Percentiles rank a stretch among this genome's conserved stretches.
phyloP scores from a whole-genome alignment of 2,329 filamentous ascomycete genomes.

The Pseudohalonectria lignicola region DNA sequence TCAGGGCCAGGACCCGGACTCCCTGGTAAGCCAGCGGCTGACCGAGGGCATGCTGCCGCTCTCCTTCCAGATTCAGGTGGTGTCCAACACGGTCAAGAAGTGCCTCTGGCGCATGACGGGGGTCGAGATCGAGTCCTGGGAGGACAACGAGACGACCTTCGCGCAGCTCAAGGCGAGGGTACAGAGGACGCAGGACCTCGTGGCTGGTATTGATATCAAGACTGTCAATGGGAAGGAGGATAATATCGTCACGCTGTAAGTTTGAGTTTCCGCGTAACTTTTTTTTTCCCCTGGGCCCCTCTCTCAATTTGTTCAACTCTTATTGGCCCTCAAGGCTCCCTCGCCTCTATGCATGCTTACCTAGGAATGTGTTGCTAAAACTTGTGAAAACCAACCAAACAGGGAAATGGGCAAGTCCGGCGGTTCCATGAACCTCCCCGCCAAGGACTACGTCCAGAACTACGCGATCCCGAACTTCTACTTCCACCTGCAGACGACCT shows the following conservation, averaged over 20 bases:
- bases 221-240: slow-evolving; percentile 14
- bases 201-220: slow-evolving; percentile 14
- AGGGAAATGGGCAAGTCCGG: slow-evolving; percentile 6
- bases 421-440: slow-evolving; percentile 8
- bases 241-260: slow-evolving; percentile 14
- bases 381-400: no score
- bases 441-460: slow-evolving; percentile 27
- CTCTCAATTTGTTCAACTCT: slow-evolving; percentile 1
- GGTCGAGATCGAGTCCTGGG: slow-evolving; percentile 10
- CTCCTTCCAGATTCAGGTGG: slow-evolving; percentile 20
- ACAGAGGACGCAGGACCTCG: slow-evolving; percentile 17
- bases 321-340: not conserved
- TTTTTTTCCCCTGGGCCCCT: no score
- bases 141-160: slow-evolving; percentile 20
- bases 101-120: slow-evolving; percentile 16
- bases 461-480: slow-evolving; percentile 46
- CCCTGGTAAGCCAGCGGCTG: slow-evolving; percentile 14
- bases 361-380: slow-evolving; percentile 1
- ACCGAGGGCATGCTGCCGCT: slow-evolving; percentile 23
- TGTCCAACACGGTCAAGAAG: slow-evolving; percentile 17
- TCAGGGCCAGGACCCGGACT: slow-evolving; percentile 11
- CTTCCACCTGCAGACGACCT: slow-evolving; percentile 47
- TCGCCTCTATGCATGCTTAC: not conserved
- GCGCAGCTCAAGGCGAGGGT: slow-evolving; percentile 17
- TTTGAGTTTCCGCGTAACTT: not conserved